Percentiles rank a stretch among this genome's conserved stretches.
These are phyloP conservation scores for Yarrowia deformans DNA, from an alignment of 805 yeast species.

Conservation along the genomic window DNA sequence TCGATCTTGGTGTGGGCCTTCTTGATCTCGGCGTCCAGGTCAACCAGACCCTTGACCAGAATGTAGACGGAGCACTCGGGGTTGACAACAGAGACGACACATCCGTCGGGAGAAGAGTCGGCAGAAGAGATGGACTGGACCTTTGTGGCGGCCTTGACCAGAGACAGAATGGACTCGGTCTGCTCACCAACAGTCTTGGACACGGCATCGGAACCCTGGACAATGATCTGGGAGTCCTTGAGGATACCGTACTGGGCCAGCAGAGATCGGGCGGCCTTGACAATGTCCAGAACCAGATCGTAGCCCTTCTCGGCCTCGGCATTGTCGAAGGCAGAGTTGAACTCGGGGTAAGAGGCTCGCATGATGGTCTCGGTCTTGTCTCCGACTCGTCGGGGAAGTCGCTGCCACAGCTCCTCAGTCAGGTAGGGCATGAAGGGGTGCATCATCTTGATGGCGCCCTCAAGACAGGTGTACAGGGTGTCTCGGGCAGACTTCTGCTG, in stretches of 20 bases:
- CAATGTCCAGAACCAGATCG: slow-evolving; percentile 82
- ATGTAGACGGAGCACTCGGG: slow-evolving; percentile 86
- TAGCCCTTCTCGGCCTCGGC: slow-evolving; percentile 73
- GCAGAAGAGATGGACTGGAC: slow-evolving; percentile 65
- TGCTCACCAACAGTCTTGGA: slow-evolving; percentile 68
- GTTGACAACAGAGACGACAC: slow-evolving; percentile 82
- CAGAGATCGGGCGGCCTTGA: slow-evolving; percentile 90
- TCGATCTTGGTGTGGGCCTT: slow-evolving; percentile 81
- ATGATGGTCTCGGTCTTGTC: slow-evolving; percentile 76
- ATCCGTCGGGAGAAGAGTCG: slow-evolving; percentile 78
- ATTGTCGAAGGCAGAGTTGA: slow-evolving; percentile 66
- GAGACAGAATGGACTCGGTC: slow-evolving; percentile 84
- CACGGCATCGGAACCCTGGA: slow-evolving; percentile 66
- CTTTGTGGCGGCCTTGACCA: slow-evolving; percentile 87
- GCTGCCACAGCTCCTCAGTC: slow-evolving; percentile 99
- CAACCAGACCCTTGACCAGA: slow-evolving; percentile 92
- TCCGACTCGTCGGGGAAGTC: slow-evolving; percentile 84
- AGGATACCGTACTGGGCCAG: slow-evolving; percentile 87
- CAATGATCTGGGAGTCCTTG: slow-evolving; percentile 85
- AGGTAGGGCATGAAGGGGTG: slow-evolving; percentile 99
- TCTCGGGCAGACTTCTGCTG: slow-evolving; percentile 92
- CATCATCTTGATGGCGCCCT: slow-evolving; percentile 86
- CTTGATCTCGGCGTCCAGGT: slow-evolving; percentile 85
- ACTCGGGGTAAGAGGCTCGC: slow-evolving; percentile 80
- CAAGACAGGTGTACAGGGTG: slow-evolving; percentile 90